Conservation (phyloP, 2,329 filamentous ascomycete genomes). For the Aureobasidium melanogenum region DNA sequence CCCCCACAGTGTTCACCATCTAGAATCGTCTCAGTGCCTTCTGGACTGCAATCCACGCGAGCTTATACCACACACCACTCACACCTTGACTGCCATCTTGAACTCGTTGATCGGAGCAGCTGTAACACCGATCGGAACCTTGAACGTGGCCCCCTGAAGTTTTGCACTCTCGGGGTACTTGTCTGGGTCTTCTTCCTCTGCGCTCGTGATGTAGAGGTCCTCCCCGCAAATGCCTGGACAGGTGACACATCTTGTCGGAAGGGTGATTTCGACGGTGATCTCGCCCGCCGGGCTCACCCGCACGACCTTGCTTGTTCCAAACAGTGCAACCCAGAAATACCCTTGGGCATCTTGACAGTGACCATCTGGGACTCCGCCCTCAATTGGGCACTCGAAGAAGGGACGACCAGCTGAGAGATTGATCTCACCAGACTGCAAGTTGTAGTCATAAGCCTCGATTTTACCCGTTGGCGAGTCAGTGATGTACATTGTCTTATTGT, state of each 20-base stretch:
- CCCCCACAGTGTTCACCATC: neutral
- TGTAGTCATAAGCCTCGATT: conserved; percentile 69
- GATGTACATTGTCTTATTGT: conserved; percentile 68
- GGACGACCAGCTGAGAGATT: conserved; percentile 58
- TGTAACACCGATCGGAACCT: conserved; percentile 63
- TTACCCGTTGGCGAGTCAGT: conserved; percentile 65
- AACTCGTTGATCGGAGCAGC: conserved; percentile 59
- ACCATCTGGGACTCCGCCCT: conserved; percentile 65
- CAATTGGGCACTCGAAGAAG: conserved; percentile 61
- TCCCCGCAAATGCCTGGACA: conserved; percentile 72
- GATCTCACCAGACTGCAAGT: conserved; percentile 52
- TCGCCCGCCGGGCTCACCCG: conserved; percentile 62
- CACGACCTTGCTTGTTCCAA: conserved; percentile 66
- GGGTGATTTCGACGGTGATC: conserved; percentile 62
- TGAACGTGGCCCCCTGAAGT: conserved; percentile 64
- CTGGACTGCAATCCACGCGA: neutral
- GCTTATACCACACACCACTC: neutral
- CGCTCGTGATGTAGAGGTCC: conserved; percentile 70
- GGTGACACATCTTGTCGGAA: conserved; percentile 72
- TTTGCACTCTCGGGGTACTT: conserved; percentile 52
- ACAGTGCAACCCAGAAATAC: conserved; percentile 84
- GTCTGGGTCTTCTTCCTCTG: conserved; percentile 58
- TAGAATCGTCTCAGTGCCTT: neutral
- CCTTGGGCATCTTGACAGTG: conserved; percentile 76
- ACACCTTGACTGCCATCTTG: conserved; percentile 31